These are phyloP conservation scores for Anacardium occidentale DNA, from an alignment of 345 rosid genomes.

Conservation along the genomic window DNA sequence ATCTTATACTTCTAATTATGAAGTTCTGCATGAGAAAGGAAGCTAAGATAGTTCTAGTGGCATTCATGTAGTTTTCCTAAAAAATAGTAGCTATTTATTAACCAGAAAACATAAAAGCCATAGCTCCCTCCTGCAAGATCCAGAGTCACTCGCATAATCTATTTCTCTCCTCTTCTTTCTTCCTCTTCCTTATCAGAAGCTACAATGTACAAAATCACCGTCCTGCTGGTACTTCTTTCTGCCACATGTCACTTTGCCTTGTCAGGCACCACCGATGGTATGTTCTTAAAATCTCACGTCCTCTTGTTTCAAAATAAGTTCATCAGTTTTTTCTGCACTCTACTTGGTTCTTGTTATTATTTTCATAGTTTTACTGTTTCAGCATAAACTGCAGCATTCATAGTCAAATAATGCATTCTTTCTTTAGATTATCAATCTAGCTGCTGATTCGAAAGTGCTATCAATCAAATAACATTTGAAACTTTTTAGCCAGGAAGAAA, in stretches of 20 bases:
- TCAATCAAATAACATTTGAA: too few relatives aligned
- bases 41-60: conserved; percentile 33
- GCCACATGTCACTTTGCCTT: conserved; percentile 32
- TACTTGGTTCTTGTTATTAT: too few relatives aligned
- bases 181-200: neutral
- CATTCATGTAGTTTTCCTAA: conserved; percentile 27
- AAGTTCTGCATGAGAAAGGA: neutral
- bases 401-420: too few relatives aligned
- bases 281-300: conserved; percentile 4
- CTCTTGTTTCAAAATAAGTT: neutral
- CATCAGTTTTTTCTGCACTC: neutral
- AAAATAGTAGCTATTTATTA: conserved; percentile 30
- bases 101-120: conserved; percentile 31
- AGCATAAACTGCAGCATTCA: too few relatives aligned
- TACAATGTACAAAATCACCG: conserved; percentile 41
- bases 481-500: too few relatives aligned
- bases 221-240: conserved; percentile 38
- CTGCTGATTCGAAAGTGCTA: too few relatives aligned
- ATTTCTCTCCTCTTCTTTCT: neutral
- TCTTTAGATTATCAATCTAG: too few relatives aligned
- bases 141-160: neutral
- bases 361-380: too few relatives aligned
- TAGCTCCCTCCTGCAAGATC: neutral
- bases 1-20: neutral
- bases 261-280: conserved; percentile 44